phyloP scores from a whole-genome alignment of 129 eudicot species.

The Flaveria bidentis region DNA sequence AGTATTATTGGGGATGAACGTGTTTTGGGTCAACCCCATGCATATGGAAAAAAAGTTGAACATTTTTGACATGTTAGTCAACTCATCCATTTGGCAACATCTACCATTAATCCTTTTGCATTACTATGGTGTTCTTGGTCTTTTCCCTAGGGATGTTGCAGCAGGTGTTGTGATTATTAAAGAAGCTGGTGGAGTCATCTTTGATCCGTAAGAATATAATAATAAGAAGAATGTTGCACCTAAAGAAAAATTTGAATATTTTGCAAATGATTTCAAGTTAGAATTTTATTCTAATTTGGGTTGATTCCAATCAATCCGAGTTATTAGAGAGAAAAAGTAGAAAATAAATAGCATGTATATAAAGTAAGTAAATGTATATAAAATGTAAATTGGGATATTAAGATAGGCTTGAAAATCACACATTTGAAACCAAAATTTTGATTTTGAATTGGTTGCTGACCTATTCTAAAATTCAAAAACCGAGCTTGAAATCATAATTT shows the following conservation, averaged over 20 bases:
- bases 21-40: neutral
- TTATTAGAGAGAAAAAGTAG: neutral
- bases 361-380: neutral
- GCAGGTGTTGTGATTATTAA: slow-evolving; percentile 83
- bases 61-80: neutral
- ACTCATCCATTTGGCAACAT: neutral
- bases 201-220: slow-evolving; percentile 84
- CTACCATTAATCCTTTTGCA: neutral
- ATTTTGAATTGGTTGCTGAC: too few species aligned
- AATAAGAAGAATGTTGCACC: neutral
- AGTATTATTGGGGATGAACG: neutral
- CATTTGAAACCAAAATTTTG: too few species aligned
- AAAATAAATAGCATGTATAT: neutral
- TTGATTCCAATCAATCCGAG: too few species aligned
- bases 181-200: slow-evolving; percentile 96
- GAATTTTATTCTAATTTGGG: too few species aligned
- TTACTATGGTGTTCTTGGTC: slow-evolving; percentile 8
- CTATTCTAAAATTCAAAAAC: too few species aligned
- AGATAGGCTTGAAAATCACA: too few species aligned
- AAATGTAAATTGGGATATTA: too few species aligned
- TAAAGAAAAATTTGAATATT: neutral
- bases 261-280: too few species aligned
- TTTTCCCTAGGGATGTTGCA: slow-evolving; percentile 82
- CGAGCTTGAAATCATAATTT: too few species aligned
- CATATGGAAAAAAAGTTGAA: neutral